Evolutionary conservation across 2,329 filamentous ascomycete genomes (phyloP).

Genomic region (Talaromyces rugulosus): DNA sequence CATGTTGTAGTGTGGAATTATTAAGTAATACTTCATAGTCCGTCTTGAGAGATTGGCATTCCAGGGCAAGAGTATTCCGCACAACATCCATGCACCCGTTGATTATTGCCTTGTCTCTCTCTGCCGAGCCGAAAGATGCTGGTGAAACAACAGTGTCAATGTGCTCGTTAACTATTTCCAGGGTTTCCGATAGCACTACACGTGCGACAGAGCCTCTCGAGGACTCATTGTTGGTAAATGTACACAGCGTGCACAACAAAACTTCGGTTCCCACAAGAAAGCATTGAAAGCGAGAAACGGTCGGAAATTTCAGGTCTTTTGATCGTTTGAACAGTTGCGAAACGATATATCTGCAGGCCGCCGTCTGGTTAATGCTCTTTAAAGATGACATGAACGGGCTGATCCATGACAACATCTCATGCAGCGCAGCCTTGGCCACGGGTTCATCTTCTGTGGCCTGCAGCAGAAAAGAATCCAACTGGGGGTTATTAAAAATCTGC

Average conservation of each 20-base stretch:
- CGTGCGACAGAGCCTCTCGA: constrained; percentile 43
- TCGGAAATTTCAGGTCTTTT: constrained; percentile 37
- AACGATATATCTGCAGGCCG: constrained; percentile 74
- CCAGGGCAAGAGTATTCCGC: constrained; percentile 62
- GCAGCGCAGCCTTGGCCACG: constrained; percentile 53
- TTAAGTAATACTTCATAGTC: constrained; percentile 65
- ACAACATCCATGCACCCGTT: constrained; percentile 61
- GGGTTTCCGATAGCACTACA: constrained; percentile 45
- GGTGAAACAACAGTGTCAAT: constrained; percentile 57
- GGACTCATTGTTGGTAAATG: constrained; percentile 44
- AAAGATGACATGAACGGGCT: constrained; percentile 73
- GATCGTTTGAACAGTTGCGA: constrained; percentile 66
- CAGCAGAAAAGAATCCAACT: constrained; percentile 54
- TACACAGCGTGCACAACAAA: constrained; percentile 43
- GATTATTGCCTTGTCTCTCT: constrained; percentile 40
- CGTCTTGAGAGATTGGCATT: constrained; percentile 65
- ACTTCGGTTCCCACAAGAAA: constrained; percentile 43
- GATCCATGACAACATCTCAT: constrained; percentile 71
- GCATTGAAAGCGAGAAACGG: constrained; percentile 42
- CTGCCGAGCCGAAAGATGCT: constrained; percentile 20
- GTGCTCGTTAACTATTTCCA: constrained; percentile 44
- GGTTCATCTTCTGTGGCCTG: constrained; percentile 51
- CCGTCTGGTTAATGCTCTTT: constrained; percentile 68
- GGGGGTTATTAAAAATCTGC: constrained; percentile 70
- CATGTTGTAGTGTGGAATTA: constrained; percentile 59